These are phyloP conservation scores for Pelargonium australe DNA, from an alignment of 441 rosid species.

Conservation along the genomic window DNA sequence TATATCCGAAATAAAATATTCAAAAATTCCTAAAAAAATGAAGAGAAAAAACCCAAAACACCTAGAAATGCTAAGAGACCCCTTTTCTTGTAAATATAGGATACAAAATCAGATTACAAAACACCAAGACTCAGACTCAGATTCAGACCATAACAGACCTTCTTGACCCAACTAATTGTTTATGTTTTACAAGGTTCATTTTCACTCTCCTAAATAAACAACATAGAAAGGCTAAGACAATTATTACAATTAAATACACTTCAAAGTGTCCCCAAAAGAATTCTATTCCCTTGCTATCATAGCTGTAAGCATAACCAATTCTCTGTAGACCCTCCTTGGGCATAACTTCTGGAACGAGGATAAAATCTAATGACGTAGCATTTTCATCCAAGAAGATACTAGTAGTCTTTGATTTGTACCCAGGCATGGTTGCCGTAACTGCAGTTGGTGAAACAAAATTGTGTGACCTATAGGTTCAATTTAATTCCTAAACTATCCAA, in stretches of 20 bases:
- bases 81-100: too few relatives aligned
- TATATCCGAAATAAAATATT: too few relatives aligned
- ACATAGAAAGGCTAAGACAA: constrained; percentile 47
- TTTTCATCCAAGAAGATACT: constrained; percentile 43
- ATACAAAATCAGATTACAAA: too few relatives aligned
- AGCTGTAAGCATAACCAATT: constrained; percentile 40
- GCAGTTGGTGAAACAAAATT: constrained; percentile 21
- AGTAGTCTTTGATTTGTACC: constrained; percentile 64
- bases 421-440: constrained; percentile 66
- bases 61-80: too few relatives aligned
- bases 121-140: too few relatives aligned
- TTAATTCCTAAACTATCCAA: too few relatives aligned
- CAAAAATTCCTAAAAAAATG: too few relatives aligned
- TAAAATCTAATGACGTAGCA: constrained; percentile 57
- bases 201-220: constrained; percentile 47
- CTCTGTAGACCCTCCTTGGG: constrained; percentile 20
- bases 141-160: constrained; percentile 28
- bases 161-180: constrained; percentile 36
- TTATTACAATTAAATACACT: constrained; percentile 36
- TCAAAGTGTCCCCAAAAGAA: constrained; percentile 40
- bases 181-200: constrained; percentile 37
- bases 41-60: too few relatives aligned
- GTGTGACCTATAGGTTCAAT: too few relatives aligned
- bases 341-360: constrained; percentile 60
- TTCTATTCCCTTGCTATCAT: constrained; percentile 23